phyloP scores from a whole-genome alignment of 2,329 filamentous ascomycete species.

The Phialophora macrospora region DNA sequence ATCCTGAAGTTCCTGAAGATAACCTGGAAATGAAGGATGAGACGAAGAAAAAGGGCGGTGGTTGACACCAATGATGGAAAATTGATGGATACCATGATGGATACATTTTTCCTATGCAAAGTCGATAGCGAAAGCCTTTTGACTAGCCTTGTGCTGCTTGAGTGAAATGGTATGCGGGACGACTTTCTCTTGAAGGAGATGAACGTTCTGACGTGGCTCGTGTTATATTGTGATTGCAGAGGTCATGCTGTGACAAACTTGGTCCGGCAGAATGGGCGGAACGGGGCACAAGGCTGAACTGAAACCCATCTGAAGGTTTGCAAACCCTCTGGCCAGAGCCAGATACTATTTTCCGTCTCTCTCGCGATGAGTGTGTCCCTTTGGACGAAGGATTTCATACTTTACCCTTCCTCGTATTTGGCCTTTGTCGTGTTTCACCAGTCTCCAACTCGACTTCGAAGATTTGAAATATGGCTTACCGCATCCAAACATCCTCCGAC shows the following conservation, averaged over 20 bases:
- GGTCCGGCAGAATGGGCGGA: neutral
- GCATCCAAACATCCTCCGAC: slow-evolving; percentile 3
- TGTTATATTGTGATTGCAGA: neutral
- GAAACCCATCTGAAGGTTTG: neutral
- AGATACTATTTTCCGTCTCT: neutral
- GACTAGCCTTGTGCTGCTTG: neutral
- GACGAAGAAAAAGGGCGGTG: slow-evolving; percentile 73
- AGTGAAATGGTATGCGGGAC: neutral
- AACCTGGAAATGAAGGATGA: slow-evolving; percentile 98
- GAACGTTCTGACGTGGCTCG: neutral
- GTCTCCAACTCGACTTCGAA: neutral
- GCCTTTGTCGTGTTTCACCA: slow-evolving; percentile 12
- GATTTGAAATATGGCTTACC: slow-evolving; percentile 23
- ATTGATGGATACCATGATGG: neutral
- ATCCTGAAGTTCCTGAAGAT: slow-evolving; percentile 83
- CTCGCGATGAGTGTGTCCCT: neutral
- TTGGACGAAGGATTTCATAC: neutral
- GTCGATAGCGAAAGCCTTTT: neutral
- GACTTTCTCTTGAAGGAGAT: neutral
- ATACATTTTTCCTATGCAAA: neutral
- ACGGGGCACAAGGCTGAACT: neutral
- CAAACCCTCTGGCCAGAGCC: neutral
- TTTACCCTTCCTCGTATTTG: neutral
- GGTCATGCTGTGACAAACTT: neutral
- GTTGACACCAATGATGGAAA: neutral